A percentile compares a stretch with the other conserved stretches of the same genome.
phyloP scores from a whole-genome alignment of 495 filamentous ascomycete genomes.

The Tuber borchii region DNA sequence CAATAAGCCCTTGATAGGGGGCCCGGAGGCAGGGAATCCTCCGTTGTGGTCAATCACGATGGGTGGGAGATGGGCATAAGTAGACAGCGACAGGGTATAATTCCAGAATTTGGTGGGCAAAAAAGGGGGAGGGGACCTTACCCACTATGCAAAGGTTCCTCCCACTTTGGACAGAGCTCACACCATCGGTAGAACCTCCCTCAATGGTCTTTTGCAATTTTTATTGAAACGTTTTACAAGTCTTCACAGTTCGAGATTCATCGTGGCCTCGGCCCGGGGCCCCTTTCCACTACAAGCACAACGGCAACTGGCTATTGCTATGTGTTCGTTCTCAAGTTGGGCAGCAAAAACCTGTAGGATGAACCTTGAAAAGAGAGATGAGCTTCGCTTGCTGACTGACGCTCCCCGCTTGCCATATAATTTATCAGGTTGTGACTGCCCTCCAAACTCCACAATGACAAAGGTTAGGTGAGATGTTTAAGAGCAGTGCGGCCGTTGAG shows the following conservation, averaged over 20 bases:
- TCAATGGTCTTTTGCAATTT: constrained; percentile 4
- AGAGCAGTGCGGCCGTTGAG: constrained; percentile 7
- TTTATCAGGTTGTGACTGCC: background rate
- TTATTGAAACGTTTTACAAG: background rate
- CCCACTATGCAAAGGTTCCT: background rate
- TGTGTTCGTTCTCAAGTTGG: background rate
- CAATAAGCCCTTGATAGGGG: background rate
- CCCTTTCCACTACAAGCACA: too few relatives aligned
- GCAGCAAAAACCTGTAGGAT: background rate
- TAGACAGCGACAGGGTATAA: background rate
- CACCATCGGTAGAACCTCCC: background rate
- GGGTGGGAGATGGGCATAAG: background rate
- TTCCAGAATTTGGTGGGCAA: background rate
- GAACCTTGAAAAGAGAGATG: background rate
- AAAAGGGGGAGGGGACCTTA: constrained; percentile 4
- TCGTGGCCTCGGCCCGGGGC: background rate
- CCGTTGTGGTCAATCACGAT: background rate
- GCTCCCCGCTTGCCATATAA: constrained; percentile 16
- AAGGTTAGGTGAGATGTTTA: constrained; percentile 4
- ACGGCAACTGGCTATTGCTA: background rate
- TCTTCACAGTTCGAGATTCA: background rate
- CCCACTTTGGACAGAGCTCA: background rate
- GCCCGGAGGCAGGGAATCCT: constrained; percentile 16
- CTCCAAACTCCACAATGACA: constrained; percentile 13
- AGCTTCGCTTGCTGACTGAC: constrained; percentile 12